Base-by-base conservation (phyloP, 129 eudicot genomes). In the Tanacetum coccineum region DNA sequence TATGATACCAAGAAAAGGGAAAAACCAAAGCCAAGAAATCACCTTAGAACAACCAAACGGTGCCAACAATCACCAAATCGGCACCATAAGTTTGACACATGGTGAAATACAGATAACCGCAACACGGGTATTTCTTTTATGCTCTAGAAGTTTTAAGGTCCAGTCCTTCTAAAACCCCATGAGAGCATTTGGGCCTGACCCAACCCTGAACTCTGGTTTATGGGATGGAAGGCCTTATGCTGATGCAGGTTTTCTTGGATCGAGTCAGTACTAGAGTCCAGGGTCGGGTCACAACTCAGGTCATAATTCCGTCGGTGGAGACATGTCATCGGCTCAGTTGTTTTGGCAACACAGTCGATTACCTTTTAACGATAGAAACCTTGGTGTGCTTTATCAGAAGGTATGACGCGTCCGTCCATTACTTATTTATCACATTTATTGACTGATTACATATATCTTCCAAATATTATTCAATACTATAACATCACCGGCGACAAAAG, bases 251-350 rank as follows among this genome's bases (percentile, higher is more conserved):
- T 74, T 70, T 30, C 79, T 70, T 28, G 87, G 83, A 48, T 80
- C 81, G 49, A n/a, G 89, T 20, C 95, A 73, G 14, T 81, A 89
- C 60, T 81, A 85, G 14, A 81, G 85, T 81, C 87, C 87, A 25
- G 85, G 89, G n/a, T 87, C 89, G 9, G 87, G 87, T 67, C 83
- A 81, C 66, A 87, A 74, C 66, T n/a, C n/a, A 25, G 75, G 87
- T 57, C 85, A 79, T 64, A 74, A 87, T 64, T 81, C 89, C 21
- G 65, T 83, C 49, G 87, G 83, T 30, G 88, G 83, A 53, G 89
- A 81, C 71, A 78, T n/a, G n/a, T n/a, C n/a, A n/a, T n/a, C n/a
- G n/a, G n/a, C n/a, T n/a, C n/a, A n/a, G n/a, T n/a, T n/a, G n/a
- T n/a, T n/a, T n/a, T n/a, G n/a, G n/a, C n/a, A n/a, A n/a, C n/a